These are phyloP conservation scores for Dioscorea dumetorum DNA, from an alignment of 106 monocot species.

Conservation along the genomic window DNA sequence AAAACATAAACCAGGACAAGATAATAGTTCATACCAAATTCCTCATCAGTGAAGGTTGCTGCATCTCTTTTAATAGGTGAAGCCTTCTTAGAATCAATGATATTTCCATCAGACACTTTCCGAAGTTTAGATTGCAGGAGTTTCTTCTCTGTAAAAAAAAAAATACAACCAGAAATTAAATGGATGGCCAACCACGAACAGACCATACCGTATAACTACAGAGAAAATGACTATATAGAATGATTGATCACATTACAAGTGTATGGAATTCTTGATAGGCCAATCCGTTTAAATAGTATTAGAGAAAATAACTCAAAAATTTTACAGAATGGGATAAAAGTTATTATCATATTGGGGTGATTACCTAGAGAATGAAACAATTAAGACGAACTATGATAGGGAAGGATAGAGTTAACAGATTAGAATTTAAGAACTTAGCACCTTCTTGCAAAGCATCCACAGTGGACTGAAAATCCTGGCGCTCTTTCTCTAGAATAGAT, in stretches of 20 bases:
- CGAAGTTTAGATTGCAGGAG: constrained; percentile 61
- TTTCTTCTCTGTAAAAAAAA: constrained; percentile 60
- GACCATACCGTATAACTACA: no score
- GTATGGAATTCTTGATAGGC: no score
- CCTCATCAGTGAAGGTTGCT: constrained; percentile 53
- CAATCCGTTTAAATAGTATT: no score
- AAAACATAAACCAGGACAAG: background rate
- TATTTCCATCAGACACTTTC: constrained; percentile 40
- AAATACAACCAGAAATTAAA: background rate
- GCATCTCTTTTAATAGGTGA: constrained; percentile 30
- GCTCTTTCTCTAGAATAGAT: constrained; percentile 80
- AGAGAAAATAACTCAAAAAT: no score
- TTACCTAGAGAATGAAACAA: no score
- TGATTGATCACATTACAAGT: no score
- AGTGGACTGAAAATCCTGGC: constrained; percentile 85
- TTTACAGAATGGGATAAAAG: no score
- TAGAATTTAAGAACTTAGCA: constrained; percentile 8
- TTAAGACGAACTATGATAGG: no score
- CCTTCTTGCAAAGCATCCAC: constrained; percentile 97
- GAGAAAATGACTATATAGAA: no score
- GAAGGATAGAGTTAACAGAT: no score
- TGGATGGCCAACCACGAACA: no score
- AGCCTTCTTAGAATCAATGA: constrained; percentile 11
- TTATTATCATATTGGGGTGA: no score
- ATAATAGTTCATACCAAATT: constrained; percentile 39